Evolutionary conservation across 2,329 filamentous ascomycete genomes (phyloP), one percentile per base, ranked within the genome.

Genomic region (Alternaria viburni): DNA sequence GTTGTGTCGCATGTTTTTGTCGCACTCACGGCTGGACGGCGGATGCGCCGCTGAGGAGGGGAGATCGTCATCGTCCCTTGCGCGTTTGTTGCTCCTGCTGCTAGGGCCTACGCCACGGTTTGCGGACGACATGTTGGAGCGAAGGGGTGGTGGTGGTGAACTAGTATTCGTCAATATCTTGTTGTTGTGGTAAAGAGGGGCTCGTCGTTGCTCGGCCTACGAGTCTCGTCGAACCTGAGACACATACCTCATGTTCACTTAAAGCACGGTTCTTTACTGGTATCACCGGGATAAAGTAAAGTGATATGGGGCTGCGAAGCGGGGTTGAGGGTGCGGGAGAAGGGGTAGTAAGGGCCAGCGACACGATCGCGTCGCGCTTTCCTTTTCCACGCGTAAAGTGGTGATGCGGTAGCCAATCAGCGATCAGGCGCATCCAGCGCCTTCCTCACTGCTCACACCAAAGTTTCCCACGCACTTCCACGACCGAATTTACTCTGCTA

Each of bases 121-220:
- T 73, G 90, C 93, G 69, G 93, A 94, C 64, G 90, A 89, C 85
- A 92, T 91, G 82, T 90, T 93, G 72, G 89, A 86, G 80, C 91
- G 90, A 65, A 96, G 49, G 30, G 49, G 36, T 41, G 36, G 49
- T 51, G 49, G 86, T 78, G 94, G 93, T 79, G 93, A 96, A 85
- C 92, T 96, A 77, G 17, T 50, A 52, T 36, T 51, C 68, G 71
- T 75, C 62, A 75, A 69, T 36, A 44, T 47, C 30, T 43, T 62
- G 66, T 54, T 62, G 50, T 58, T 55, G 62, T 50, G 61, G 62
- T 64, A 62, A 66, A 52, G 69, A 69, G 72, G 68, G 68, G 74
- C 62, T 59, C 47, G 52, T 54, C 21, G 54, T 43, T 54, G 62
- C 59, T 57, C 32, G 55, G 62, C 54, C 54, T 59, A 55, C 54